Conservation (phyloP, 495 filamentous ascomycete genomes). For the Sphaerosporella brunnea region DNA sequence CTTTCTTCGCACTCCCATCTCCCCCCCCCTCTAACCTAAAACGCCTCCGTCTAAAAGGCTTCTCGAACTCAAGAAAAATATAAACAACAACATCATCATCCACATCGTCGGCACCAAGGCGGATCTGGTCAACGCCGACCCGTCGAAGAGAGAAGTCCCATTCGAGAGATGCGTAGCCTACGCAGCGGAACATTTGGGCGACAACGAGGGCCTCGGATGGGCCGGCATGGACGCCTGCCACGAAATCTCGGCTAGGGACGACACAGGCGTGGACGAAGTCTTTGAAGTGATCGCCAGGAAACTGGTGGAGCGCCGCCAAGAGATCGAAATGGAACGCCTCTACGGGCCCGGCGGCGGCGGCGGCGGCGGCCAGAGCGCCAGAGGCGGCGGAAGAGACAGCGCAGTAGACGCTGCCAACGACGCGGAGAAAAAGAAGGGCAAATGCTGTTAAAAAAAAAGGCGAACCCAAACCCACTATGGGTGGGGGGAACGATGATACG, state of each 20-base stretch:
- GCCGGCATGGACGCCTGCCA: slow-evolving; percentile 92
- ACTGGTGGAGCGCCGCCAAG: slow-evolving; percentile 51
- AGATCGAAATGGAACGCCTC: slow-evolving; percentile 6
- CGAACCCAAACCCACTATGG: too few species aligned
- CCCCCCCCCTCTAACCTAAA: slow-evolving; percentile 3
- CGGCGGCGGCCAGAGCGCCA: slow-evolving; percentile 3
- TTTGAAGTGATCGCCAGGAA: slow-evolving; percentile 89
- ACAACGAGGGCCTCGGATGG: slow-evolving; percentile 21
- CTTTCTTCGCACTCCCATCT: slow-evolving; percentile 29
- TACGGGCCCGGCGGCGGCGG: slow-evolving; percentile 6
- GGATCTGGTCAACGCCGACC: slow-evolving; percentile 72
- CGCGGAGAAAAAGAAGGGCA: slow-evolving; percentile 15
- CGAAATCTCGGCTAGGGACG: slow-evolving; percentile 85
- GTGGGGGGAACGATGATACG: too few species aligned
- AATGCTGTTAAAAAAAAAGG: slow-evolving; percentile 23
- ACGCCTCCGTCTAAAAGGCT: slow-evolving; percentile 18
- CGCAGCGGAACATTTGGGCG: slow-evolving; percentile 63
- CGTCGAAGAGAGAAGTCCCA: slow-evolving; percentile 56
- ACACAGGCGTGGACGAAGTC: slow-evolving; percentile 73
- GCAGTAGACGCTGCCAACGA: slow-evolving; percentile 1
- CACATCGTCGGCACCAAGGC: slow-evolving; percentile 93
- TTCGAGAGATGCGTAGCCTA: slow-evolving; percentile 92
- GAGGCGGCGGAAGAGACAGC: not conserved
- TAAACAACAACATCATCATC: slow-evolving; percentile 54
- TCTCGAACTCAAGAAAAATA: slow-evolving; percentile 27